phyloP scores from a whole-genome alignment of 495 filamentous ascomycete genomes.

The Hypoxylon lienhwacheense region DNA sequence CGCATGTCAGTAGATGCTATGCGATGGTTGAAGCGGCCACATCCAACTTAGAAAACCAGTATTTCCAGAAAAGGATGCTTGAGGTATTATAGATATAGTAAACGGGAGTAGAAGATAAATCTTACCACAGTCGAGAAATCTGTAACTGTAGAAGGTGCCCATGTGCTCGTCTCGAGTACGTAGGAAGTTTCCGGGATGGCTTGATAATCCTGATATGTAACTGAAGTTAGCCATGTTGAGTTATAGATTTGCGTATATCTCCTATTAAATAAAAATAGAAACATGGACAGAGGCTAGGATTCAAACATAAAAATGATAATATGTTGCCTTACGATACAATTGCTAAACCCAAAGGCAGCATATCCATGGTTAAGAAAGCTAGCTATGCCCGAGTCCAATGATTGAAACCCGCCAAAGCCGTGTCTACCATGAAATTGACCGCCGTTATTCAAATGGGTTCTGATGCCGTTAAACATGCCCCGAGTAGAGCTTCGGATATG shows the following conservation, averaged over 20 bases:
- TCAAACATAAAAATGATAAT: background rate
- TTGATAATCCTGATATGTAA: constrained; percentile 15
- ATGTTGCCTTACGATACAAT: constrained; percentile 22
- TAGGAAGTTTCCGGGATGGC: background rate
- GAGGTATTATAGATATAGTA: background rate
- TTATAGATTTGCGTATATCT: background rate
- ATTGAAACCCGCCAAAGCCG: constrained; percentile 14
- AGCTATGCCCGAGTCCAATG: constrained; percentile 26
- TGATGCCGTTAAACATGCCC: constrained; percentile 26
- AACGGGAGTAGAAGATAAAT: background rate
- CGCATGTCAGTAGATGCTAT: background rate
- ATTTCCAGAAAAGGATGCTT: too few relatives aligned
- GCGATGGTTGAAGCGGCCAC: too few relatives aligned
- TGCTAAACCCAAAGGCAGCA: constrained; percentile 18
- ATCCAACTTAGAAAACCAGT: too few relatives aligned
- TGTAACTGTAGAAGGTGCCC: constrained; percentile 3
- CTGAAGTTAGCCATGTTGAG: constrained; percentile 4
- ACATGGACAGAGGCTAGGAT: background rate
- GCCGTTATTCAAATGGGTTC: constrained; percentile 1
- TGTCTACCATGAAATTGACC: constrained; percentile 1
- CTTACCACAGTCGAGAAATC: constrained; percentile 1
- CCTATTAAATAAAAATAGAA: background rate
- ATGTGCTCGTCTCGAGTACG: constrained; percentile 2
- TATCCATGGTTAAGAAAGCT: constrained; percentile 25
- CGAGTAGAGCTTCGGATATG: constrained; percentile 23